Evolutionary conservation across 495 filamentous ascomycete genomes (phyloP), one percentile per base, ranked within the genome.

Genomic region (Trichoderma virens): DNA sequence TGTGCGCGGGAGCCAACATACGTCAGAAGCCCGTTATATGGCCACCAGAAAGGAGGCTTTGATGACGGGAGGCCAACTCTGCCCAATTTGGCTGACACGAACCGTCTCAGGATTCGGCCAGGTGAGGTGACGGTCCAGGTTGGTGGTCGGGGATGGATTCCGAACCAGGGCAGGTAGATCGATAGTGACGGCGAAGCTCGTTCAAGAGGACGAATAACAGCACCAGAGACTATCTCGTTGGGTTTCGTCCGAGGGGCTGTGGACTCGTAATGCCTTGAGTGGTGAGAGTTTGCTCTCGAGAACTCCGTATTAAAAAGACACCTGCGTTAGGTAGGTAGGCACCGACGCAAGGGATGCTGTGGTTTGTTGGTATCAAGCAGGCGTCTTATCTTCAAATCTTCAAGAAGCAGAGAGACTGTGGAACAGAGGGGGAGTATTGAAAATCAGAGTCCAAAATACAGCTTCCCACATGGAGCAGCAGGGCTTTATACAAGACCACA

Each of bases 1-100:
- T 56, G 51, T 56, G 51, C 18, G 51, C 28, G 5, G 51, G 51
- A 14, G 51, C 51, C 23, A 56, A 56, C 51, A 30, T 56, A 56
- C 51, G 51, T 56, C 51, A 30, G 51, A 56, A 56, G 51, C 51
- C 27, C 16, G 51, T 16, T 56, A 30, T 30, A 27, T 56, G 51
- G 51, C 51, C 51, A 56, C 51, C 27, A 27, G 16, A 11, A 27
- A 30, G 51, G 51, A n/a, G 28, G 43, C 8, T 23, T 47, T 18
- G 43, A 47, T 0, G n/a, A n/a, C 8, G 20, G 18, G 43, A 23
- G n/a, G 43, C 43, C 32, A 35, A 11, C 32, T 5, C 5, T 35
- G 32, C n/a, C n/a, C n/a, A n/a, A n/a, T n/a, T n/a, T n/a, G 5
- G 32, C 32, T 35, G 32, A 35, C 32, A 35, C 32, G 32, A 35